Evolutionary conservation across 345 rosid genomes (phyloP).

Genomic region (Corchorus capsularis): DNA sequence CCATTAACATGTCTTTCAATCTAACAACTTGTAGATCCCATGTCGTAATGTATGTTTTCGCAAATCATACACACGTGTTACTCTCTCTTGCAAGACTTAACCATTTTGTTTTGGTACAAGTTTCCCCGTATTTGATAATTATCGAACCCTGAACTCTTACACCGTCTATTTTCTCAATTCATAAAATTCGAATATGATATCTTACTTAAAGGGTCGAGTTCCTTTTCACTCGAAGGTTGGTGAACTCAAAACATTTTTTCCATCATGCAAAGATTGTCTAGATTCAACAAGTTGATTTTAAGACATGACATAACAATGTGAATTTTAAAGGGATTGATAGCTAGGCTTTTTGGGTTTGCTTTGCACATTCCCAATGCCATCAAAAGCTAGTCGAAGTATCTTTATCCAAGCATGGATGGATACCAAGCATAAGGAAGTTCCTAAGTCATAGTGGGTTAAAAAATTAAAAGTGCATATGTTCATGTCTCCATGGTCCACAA

Average conservation of each 20-base stretch:
- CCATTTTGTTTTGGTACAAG: too few species aligned
- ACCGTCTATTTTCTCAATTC: too few species aligned
- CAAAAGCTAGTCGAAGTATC: background rate
- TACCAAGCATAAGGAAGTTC: background rate
- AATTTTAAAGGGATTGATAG: background rate
- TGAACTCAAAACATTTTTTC: background rate
- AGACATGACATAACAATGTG: background rate
- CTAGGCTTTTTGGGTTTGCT: background rate
- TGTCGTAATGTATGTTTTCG: background rate
- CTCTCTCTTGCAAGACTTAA: background rate
- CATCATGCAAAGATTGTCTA: background rate
- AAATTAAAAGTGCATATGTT: background rate
- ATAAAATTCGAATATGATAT: too few species aligned
- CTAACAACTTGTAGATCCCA: background rate
- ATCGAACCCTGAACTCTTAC: too few species aligned
- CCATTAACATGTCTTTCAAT: background rate
- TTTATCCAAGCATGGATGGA: background rate
- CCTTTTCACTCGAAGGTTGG: too few species aligned
- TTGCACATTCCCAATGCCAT: slow-evolving; percentile 13
- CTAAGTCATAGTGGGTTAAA: background rate
- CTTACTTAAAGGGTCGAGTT: too few species aligned
- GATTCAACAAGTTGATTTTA: too few species aligned
- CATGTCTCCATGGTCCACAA: slow-evolving; percentile 17
- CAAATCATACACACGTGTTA: too few species aligned
- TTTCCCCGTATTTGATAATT: too few species aligned